Conservation (phyloP, 306 rosid species). For the Dalbergia cochinchinensis region DNA sequence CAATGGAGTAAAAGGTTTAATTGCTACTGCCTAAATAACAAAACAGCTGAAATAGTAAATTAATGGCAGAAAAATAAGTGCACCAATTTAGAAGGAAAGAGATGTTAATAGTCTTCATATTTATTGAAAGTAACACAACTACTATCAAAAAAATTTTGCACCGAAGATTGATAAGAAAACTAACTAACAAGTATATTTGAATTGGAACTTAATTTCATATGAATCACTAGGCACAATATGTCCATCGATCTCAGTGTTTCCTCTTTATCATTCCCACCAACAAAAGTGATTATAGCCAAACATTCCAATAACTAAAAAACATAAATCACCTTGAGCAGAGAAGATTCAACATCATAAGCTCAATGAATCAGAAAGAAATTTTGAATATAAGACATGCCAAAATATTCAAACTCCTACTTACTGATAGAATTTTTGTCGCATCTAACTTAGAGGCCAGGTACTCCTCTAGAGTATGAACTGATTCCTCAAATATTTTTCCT, state of each 20-base stretch:
- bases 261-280: slow-evolving; percentile 76
- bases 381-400: slow-evolving; percentile 7
- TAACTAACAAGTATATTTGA: slow-evolving; percentile 17
- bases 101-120: background rate
- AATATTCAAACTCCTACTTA: slow-evolving; percentile 45
- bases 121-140: background rate
- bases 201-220: slow-evolving; percentile 70
- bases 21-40: no score
- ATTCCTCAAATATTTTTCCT: slow-evolving; percentile 75
- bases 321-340: slow-evolving; percentile 17
- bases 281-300: slow-evolving; percentile 77
- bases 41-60: no score
- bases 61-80: no score
- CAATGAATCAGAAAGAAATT: background rate
- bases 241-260: slow-evolving; percentile 79
- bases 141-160: background rate
- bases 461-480: slow-evolving; percentile 59
- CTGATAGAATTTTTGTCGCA: slow-evolving; percentile 57
- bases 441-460: slow-evolving; percentile 66
- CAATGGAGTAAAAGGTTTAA: slow-evolving; percentile 51
- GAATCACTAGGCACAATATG: slow-evolving; percentile 84
- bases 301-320: slow-evolving; percentile 73
- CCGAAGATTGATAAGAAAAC: background rate
- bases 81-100: background rate
- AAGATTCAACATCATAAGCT: background rate